These are phyloP conservation scores for Gnetum montanum DNA, from an alignment of 75 land plant genomes.

Conservation along the genomic window DNA sequence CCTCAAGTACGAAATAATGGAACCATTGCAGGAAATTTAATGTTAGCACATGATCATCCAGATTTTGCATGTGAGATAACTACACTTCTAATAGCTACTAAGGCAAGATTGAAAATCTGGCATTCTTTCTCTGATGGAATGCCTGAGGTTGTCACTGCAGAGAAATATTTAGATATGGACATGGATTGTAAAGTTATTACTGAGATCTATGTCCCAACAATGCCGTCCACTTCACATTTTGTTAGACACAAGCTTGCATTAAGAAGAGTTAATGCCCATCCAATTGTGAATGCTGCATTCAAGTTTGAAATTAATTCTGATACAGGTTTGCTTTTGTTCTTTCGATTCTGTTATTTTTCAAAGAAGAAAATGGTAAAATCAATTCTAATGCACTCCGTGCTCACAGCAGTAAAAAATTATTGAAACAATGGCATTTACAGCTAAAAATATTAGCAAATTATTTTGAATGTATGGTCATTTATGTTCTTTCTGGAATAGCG, in stretches of 20 bases:
- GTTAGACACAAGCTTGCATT: conserved; percentile 23
- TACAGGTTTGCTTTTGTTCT: conserved; percentile 12
- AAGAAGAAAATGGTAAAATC: too few species aligned
- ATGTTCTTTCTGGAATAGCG: too few species aligned
- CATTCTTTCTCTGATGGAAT: conserved; percentile 5
- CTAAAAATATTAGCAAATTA: too few species aligned
- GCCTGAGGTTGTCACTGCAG: conserved; percentile 4
- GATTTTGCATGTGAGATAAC: conserved; percentile 26
- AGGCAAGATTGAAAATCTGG: conserved; percentile 11
- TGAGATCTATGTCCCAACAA: conserved; percentile 18
- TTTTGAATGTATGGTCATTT: too few species aligned
- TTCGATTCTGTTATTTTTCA: too few species aligned
- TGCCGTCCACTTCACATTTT: conserved; percentile 1
- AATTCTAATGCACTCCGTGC: too few species aligned
- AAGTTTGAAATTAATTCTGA: conserved; percentile 14
- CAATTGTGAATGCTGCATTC: conserved; percentile 29
- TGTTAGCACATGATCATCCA: conserved; percentile 20
- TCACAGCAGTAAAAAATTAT: too few species aligned
- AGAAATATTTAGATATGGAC: conserved; percentile 14
- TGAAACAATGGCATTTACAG: too few species aligned
- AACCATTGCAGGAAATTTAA: conserved; percentile 27
- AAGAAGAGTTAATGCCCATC: conserved; percentile 31
- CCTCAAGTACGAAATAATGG: conserved; percentile 28
- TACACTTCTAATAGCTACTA: conserved; percentile 27
- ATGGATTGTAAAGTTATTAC: conserved; percentile 19